Conservation (phyloP, 2,329 filamentous ascomycete genomes). For the Colletotrichum sublineola region DNA sequence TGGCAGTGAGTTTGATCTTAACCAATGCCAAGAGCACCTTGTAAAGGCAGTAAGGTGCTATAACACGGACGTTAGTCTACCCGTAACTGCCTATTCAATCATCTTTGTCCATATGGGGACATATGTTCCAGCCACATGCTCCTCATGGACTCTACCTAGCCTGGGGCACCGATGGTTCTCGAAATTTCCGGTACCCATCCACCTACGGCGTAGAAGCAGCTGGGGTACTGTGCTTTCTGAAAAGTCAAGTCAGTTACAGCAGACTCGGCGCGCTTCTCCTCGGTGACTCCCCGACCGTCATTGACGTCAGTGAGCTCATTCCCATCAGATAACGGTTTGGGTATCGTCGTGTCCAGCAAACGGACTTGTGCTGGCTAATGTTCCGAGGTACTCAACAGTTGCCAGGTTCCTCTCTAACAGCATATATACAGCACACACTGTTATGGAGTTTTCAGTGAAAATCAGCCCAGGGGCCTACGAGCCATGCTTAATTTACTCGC, state of each 20-base stretch:
- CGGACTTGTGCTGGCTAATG: background rate
- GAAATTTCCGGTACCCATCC: constrained; percentile 3
- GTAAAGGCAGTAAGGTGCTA: no score
- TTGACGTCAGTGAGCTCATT: background rate
- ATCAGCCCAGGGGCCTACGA: background rate
- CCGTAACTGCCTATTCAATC: no score
- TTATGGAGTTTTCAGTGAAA: no score
- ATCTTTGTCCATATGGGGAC: background rate
- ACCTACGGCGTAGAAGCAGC: background rate
- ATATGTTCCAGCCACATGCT: background rate
- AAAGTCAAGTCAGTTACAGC: background rate
- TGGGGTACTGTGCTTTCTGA: background rate
- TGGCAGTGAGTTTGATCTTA: no score
- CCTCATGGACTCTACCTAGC: background rate
- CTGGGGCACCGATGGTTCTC: constrained; percentile 20
- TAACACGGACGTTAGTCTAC: no score
- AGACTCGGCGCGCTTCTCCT: background rate
- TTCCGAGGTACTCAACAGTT: background rate
- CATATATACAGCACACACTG: no score
- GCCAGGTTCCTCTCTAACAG: no score
- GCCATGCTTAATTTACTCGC: background rate
- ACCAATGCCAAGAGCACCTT: no score
- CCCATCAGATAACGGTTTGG: background rate
- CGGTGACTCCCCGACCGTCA: no score
- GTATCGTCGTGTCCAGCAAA: background rate